These are phyloP conservation scores for Trichosporon sp. DNA, from an alignment of 1,284 basidiomycete genomes.

Conservation along the genomic window DNA sequence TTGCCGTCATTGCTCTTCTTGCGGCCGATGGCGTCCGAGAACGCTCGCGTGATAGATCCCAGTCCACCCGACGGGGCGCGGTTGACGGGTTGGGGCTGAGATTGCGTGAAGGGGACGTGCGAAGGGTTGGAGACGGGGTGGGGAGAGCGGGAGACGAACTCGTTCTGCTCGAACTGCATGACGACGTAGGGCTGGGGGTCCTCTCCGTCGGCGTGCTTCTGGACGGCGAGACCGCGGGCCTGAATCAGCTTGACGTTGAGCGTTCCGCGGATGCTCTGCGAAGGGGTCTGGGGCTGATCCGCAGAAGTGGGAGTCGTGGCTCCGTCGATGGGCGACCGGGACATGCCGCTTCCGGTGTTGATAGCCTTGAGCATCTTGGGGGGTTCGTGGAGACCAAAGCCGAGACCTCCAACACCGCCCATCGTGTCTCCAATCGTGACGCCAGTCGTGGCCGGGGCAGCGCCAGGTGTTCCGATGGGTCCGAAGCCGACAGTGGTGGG, in stretches of 20 bases:
- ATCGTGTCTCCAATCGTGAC: constrained; percentile 46
- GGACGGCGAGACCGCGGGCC: constrained; percentile 76
- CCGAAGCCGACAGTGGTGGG: constrained; percentile 44
- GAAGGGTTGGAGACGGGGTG: constrained; percentile 36
- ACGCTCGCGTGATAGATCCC: constrained; percentile 59
- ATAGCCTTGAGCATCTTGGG: constrained; percentile 49
- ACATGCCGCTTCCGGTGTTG: constrained; percentile 33
- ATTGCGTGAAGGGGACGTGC: constrained; percentile 43
- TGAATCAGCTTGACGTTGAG: constrained; percentile 93
- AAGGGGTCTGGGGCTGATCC: constrained; percentile 4
- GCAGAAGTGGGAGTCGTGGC: constrained; percentile 13
- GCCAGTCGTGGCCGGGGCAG: constrained; percentile 44
- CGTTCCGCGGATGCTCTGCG: constrained; percentile 57
- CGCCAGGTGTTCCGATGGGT: constrained; percentile 46
- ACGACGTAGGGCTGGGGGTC: constrained; percentile 80
- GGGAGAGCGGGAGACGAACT: constrained; percentile 91
- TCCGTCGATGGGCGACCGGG: constrained; percentile 26
- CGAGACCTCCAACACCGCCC: constrained; percentile 31
- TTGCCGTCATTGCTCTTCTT: constrained; percentile 47
- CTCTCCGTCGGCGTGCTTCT: constrained; percentile 56
- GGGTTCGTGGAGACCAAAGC: constrained; percentile 49
- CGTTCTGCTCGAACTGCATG: constrained; percentile 98
- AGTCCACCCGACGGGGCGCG: constrained; percentile 49
- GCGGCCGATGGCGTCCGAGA: constrained; percentile 52
- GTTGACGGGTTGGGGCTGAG: constrained; percentile 37